Conservation (phyloP, 192 early-diverging fungal genomes). For the Physocladia obscura region DNA sequence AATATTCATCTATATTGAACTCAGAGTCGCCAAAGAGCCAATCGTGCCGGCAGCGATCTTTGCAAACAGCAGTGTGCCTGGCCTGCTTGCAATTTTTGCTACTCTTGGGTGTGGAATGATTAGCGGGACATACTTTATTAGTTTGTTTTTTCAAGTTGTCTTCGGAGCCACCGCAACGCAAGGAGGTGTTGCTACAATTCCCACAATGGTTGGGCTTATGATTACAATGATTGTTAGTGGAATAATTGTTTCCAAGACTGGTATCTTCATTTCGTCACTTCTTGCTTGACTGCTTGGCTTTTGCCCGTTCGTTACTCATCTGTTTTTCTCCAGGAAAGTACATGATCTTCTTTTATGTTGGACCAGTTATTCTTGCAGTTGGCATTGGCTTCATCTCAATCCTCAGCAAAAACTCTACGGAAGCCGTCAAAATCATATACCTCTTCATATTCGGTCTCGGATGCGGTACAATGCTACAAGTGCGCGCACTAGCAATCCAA, state of each 20-base stretch:
- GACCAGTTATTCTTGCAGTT: conserved; percentile 57
- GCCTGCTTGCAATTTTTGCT: conserved; percentile 34
- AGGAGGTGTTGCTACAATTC: conserved; percentile 73
- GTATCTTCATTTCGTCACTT: too few species aligned
- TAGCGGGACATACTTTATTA: conserved; percentile 70
- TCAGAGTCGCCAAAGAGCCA: conserved; percentile 59
- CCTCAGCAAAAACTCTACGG: conserved; percentile 50
- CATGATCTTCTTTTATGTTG: conserved; percentile 61
- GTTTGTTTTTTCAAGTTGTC: conserved; percentile 55
- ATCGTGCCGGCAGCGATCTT: conserved; percentile 64
- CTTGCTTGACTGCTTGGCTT: background rate
- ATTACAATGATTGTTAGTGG: conserved; percentile 24
- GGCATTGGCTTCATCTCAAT: conserved; percentile 67
- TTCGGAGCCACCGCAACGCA: conserved; percentile 69
- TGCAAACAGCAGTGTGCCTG: conserved; percentile 43
- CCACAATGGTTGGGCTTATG: conserved; percentile 76
- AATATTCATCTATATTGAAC: conserved; percentile 62
- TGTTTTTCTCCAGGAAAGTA: conserved; percentile 40
- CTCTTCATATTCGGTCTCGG: conserved; percentile 74
- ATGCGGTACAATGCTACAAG: conserved; percentile 73
- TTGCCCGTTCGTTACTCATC: background rate
- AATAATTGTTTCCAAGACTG: conserved; percentile 12
- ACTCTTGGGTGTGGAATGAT: conserved; percentile 45
- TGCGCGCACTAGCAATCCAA: conserved; percentile 72
- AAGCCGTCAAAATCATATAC: conserved; percentile 54